These are phyloP conservation scores for Aeminium ludgeri DNA, from an alignment of 495 filamentous ascomycete genomes.

Conservation along the genomic window DNA sequence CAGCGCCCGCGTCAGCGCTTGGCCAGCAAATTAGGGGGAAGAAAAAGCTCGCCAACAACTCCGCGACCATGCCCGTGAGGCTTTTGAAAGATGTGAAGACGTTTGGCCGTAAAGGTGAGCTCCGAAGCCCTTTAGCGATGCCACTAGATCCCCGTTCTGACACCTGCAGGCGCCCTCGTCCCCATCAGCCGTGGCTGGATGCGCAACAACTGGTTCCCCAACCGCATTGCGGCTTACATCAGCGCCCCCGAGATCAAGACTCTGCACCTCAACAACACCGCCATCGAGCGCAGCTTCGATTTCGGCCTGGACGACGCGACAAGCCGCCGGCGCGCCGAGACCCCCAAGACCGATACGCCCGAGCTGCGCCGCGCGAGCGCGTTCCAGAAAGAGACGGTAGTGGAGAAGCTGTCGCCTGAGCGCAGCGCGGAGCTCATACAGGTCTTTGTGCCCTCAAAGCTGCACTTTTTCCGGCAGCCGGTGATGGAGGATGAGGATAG, in stretches of 20 bases:
- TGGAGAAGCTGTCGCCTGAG: conserved; percentile 18
- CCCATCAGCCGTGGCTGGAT: conserved; percentile 36
- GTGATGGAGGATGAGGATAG: conserved; percentile 19
- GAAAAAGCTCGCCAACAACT: conserved; percentile 33
- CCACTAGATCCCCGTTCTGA: neutral
- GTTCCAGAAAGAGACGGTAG: conserved; percentile 2
- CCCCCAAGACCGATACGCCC: conserved; percentile 3
- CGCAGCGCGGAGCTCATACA: conserved; percentile 33
- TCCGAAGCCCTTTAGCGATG: neutral
- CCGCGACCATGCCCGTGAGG: conserved; percentile 39
- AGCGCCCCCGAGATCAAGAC: conserved; percentile 27
- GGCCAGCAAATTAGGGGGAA: conserved; percentile 35
- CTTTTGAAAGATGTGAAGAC: conserved; percentile 40
- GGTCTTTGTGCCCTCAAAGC: conserved; percentile 28
- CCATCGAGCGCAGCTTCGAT: conserved; percentile 33
- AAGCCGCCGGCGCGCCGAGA: neutral
- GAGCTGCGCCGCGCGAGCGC: conserved; percentile 1
- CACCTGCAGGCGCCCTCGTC: conserved; percentile 33
- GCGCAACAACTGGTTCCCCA: conserved; percentile 39
- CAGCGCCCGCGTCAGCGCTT: neutral
- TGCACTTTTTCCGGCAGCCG: conserved; percentile 38
- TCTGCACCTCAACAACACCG: conserved; percentile 26
- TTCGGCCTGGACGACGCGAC: conserved; percentile 10
- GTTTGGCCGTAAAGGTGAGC: conserved; percentile 42
- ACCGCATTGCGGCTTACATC: conserved; percentile 38